These are phyloP conservation scores for Exophiala dermatitidis DNA, from an alignment of 2,329 filamentous ascomycete genomes.

Conservation along the genomic window DNA sequence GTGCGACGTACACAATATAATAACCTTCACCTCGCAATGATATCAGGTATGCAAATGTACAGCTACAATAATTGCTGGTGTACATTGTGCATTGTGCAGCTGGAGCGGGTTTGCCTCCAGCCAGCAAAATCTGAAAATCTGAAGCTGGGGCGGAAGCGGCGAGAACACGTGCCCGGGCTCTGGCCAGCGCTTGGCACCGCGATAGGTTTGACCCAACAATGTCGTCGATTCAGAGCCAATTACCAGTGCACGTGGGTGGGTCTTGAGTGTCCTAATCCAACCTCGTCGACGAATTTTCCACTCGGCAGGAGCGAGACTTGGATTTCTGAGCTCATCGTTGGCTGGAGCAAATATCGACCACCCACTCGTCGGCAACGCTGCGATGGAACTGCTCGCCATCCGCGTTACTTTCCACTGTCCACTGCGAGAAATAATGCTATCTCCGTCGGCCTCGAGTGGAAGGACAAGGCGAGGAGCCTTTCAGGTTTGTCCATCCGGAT, in stretches of 20 bases:
- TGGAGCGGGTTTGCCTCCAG: not conserved
- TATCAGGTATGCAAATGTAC: too few species aligned
- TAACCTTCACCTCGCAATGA: too few species aligned
- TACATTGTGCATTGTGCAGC: too few species aligned
- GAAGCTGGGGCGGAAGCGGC: not conserved
- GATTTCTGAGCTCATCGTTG: not conserved
- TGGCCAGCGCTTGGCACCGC: not conserved
- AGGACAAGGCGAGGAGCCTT: not conserved
- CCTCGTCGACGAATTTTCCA: not conserved
- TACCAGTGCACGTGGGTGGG: slow-evolving; percentile 15
- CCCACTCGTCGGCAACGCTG: too few species aligned
- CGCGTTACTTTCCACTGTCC: too few species aligned
- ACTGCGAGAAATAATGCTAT: too few species aligned
- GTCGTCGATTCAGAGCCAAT: slow-evolving; percentile 16
- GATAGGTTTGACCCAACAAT: not conserved
- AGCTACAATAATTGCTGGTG: too few species aligned
- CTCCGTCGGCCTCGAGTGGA: not conserved
- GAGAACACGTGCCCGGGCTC: not conserved
- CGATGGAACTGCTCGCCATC: too few species aligned
- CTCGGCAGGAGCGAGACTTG: not conserved
- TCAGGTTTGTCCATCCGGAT: not conserved
- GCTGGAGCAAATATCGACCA: too few species aligned
- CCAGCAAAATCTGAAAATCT: not conserved
- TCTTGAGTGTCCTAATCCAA: not conserved
- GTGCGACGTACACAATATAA: not conserved